These are phyloP conservation scores for Phytophthora megakarya DNA, from an alignment of 352 stramenopile species.

Conservation along the genomic window DNA sequence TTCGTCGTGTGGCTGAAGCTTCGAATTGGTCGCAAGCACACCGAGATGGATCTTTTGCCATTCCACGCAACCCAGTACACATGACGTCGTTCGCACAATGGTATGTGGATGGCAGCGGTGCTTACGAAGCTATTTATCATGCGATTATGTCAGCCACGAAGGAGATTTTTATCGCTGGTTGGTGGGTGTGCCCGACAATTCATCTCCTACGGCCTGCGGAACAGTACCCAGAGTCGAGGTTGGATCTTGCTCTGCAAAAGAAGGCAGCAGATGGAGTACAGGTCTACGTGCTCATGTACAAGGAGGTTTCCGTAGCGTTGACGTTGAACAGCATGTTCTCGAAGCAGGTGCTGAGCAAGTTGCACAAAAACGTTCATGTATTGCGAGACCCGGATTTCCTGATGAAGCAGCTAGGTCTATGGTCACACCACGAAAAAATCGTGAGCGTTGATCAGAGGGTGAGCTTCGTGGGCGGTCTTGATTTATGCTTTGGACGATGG, in stretches of 20 bases:
- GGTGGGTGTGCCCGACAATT: slow-evolving; percentile 90
- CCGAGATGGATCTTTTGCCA: slow-evolving; percentile 80
- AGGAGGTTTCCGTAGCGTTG: slow-evolving; percentile 83
- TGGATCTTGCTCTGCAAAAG: slow-evolving; percentile 69
- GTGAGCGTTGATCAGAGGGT: slow-evolving; percentile 89
- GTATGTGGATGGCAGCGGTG: slow-evolving; percentile 82
- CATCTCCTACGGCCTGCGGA: slow-evolving; percentile 72
- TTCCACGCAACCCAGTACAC: slow-evolving; percentile 69
- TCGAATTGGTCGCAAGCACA: slow-evolving; percentile 81
- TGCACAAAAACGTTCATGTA: slow-evolving; percentile 87
- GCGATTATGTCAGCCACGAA: slow-evolving; percentile 65
- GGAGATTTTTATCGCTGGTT: slow-evolving; percentile 92
- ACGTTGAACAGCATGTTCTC: slow-evolving; percentile 87
- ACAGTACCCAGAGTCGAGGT: slow-evolving; percentile 59
- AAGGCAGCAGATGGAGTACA: slow-evolving; percentile 83
- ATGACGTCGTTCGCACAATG: slow-evolving; percentile 72
- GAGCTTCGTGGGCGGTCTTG: slow-evolving; percentile 90
- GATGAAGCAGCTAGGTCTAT: slow-evolving; percentile 88
- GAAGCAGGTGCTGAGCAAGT: slow-evolving; percentile 64
- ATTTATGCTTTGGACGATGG: slow-evolving; percentile 91
- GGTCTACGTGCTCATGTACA: slow-evolving; percentile 93
- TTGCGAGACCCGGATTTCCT: slow-evolving; percentile 89
- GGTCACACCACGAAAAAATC: slow-evolving; percentile 94
- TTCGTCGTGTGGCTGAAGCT: slow-evolving; percentile 67
- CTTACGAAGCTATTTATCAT: slow-evolving; percentile 79